Evolutionary conservation across 441 rosid species (phyloP), one percentile per base, ranked within the genome.

Genomic region (Populus hybrid): DNA sequence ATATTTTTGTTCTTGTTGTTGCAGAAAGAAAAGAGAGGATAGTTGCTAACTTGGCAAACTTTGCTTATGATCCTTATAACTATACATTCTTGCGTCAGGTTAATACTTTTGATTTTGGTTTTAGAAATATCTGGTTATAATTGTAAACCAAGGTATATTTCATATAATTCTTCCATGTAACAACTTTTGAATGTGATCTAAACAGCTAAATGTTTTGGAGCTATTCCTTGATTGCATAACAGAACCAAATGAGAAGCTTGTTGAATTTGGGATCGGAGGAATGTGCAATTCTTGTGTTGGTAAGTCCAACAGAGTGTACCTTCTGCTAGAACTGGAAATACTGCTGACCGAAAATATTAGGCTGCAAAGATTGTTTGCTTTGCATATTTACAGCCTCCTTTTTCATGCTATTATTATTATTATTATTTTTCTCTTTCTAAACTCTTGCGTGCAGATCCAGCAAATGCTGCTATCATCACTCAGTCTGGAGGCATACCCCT

Each of bases 31-130:
- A 93, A 74, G 95, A 93, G 85, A 85, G 80, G 81, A 77, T 78
- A 12, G 94, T 83, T 65, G 98, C 98, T 70, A 93, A 93, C 80
- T 83, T 95, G 88, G 97, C 92, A 0, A 93, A 95, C 83, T 95
- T 95, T 71, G 94, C 98, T 16, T 95, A 94, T 80, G 98, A 94
- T 80, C 98, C 97, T 72, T 95, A 82, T 85, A 95, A 95, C 81
- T 94, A 84, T 84, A 61, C 85, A 0, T 94, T 91, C 84, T 81
- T 94, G 84, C 93, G 90, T 67, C 97, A 95, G 94, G 99, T 90
- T 82, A 68, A 53, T 31, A 75, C 45, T 73, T 75, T 77, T 64
- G 40, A 1, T n/a, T 21, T 73, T 72, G 20, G 9, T 29, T 45
- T 35, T 50, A 56, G 20, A 66, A n/a, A 33, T 38, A 40, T 18